A percentile compares a stretch with the other conserved stretches of the same genome.
phyloP scores from a whole-genome alignment of 1,284 basidiomycete genomes.

The Cryptococcus sp. region DNA sequence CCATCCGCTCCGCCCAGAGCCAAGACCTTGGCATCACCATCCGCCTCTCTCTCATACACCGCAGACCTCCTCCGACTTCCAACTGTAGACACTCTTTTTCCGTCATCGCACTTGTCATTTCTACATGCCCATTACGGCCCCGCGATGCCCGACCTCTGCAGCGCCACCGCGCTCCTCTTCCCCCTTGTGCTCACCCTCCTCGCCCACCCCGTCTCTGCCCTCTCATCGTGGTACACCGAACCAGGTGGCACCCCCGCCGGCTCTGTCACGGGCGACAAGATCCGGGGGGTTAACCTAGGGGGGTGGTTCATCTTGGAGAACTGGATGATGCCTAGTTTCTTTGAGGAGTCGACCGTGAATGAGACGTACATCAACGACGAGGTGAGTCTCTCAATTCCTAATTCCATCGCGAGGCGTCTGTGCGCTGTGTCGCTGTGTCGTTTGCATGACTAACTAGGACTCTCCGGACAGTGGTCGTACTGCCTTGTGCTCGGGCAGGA shows the following conservation, averaged over 20 bases:
- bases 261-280: constrained; percentile 29
- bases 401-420: neutral
- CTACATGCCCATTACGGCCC: neutral
- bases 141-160: neutral
- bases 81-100: neutral
- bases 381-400: constrained; percentile 15
- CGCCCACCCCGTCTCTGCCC: constrained; percentile 8
- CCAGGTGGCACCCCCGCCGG: constrained; percentile 31
- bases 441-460: neutral
- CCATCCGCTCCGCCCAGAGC: neutral
- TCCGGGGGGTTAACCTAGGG: constrained; percentile 44
- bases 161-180: neutral
- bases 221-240: constrained; percentile 35
- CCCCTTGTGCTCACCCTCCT: constrained; percentile 4
- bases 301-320: constrained; percentile 41
- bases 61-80: neutral
- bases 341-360: constrained; percentile 23
- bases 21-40: neutral
- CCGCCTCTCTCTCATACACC: too few relatives aligned
- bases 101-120: neutral
- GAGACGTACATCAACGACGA: constrained; percentile 24
- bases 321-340: constrained; percentile 40
- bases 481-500: constrained; percentile 28
- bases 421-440: too few relatives aligned
- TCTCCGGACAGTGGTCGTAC: constrained; percentile 27